Base-by-base conservation (phyloP, 305 asterid genomes). In the Fraxinus dipetala region DNA sequence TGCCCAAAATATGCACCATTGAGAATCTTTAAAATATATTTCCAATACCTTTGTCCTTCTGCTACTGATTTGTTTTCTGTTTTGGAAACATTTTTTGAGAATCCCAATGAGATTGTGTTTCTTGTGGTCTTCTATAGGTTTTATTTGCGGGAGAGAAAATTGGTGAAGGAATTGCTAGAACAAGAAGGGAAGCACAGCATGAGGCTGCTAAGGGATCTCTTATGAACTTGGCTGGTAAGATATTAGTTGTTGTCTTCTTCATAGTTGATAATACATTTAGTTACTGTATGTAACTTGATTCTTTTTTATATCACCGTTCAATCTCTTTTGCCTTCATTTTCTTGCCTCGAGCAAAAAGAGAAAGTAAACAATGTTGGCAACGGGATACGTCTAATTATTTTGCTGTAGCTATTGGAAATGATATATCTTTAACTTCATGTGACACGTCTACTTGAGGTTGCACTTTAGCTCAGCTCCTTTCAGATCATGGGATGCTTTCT, bases 101-200 rank as follows among this genome's bases (percentile, higher is more conserved):
- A 48, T 35, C 43, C 48, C 28, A 36, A 73, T 78, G 81, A 54
- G 72, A 36, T 75, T 79, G 43, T 43, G 31, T 83, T 79, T 82
- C 48, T 20, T 78, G 54, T 85, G 81, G 72, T 84, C 85, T 86
- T 82, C 78, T 88, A 84, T 82, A 95, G 99, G 97, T 92, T 84
- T 81, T 78, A 84, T 95, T 95, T 86, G 95, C 94, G 1, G 99
- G 99, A 79, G 94, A 90, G 81, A 95, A 88, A 89, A 83, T 94
- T 86, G 96, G 98, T 31, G 90, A 92, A 87, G 98, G 93, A 86
- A 72, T 80, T 82, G 99, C 98, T 82, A 89, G 89, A 87, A 94
- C 98, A 65, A 93, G 98, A 88, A 93, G 94, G 89, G 98, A 94
- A 90, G 98, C 99, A 43, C 97, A 89, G 34, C 88, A 83, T 81